Evolutionary conservation across 257 asterid genomes (phyloP).

Genomic region (Rubia yunnanensis): DNA sequence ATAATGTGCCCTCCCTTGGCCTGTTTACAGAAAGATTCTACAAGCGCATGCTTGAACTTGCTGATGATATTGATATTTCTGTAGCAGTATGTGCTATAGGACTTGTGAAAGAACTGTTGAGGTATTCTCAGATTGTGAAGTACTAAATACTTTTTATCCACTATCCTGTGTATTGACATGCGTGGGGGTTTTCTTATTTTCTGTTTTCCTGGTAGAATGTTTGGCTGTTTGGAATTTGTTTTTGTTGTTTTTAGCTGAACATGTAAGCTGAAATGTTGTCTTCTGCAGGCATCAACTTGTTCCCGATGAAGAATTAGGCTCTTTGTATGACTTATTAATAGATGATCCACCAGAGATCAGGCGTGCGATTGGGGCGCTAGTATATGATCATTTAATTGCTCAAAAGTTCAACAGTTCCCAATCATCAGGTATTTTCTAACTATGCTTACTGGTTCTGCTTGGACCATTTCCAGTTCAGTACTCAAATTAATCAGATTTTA

Average conservation of each 20-base stretch:
- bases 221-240: neutral
- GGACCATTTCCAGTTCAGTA: neutral
- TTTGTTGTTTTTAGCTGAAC: slow-evolving; percentile 10
- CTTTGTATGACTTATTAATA: slow-evolving; percentile 85
- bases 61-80: slow-evolving; percentile 92
- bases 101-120: slow-evolving; percentile 82
- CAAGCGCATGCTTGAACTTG: slow-evolving; percentile 93
- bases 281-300: slow-evolving; percentile 87
- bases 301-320: slow-evolving; percentile 95
- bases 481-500: slow-evolving; percentile 2
- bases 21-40: slow-evolving; percentile 91
- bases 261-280: slow-evolving; percentile 16
- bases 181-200: neutral
- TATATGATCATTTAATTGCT: slow-evolving; percentile 92
- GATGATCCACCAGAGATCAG: slow-evolving; percentile 96
- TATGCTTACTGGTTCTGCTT: slow-evolving; percentile 2
- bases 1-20: slow-evolving; percentile 90
- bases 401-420: slow-evolving; percentile 77
- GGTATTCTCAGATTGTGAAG: slow-evolving; percentile 34
- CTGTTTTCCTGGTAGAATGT: neutral
- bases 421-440: slow-evolving; percentile 49
- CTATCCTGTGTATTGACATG: neutral
- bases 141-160: no score
- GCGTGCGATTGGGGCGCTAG: slow-evolving; percentile 90
- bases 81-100: slow-evolving; percentile 99